phyloP scores from a whole-genome alignment of 768 basidiomycete genomes.

The Boletus rufocinnamomeus region DNA sequence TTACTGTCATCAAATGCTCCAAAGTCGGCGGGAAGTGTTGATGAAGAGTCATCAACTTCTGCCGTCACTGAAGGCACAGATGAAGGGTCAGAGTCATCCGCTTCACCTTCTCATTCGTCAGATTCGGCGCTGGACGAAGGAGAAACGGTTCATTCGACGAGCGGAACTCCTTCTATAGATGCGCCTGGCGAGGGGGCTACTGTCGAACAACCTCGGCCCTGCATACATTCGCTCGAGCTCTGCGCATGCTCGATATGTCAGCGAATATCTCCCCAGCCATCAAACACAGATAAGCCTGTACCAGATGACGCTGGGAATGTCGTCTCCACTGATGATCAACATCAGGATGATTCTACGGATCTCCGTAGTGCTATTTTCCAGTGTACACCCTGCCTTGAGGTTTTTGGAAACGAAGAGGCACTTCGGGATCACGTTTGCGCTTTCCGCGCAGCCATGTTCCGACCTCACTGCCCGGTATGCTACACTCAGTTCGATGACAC shows the following conservation, averaged over 20 bases:
- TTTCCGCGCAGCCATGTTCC: slow-evolving; percentile 8
- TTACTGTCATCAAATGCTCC: neutral
- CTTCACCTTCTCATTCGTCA: slow-evolving; percentile 6
- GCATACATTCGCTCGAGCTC: neutral
- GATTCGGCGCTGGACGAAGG: slow-evolving; percentile 4
- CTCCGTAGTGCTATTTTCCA: neutral
- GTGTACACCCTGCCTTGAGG: slow-evolving; percentile 19
- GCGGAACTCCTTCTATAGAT: neutral
- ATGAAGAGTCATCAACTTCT: neutral
- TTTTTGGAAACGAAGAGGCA: slow-evolving; percentile 16
- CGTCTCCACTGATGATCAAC: neutral
- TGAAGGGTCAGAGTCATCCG: neutral
- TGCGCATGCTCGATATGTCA: slow-evolving; percentile 13
- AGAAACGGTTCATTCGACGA: slow-evolving; percentile 13
- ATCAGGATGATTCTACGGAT: neutral
- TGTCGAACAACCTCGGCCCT: neutral
- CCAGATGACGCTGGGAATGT: slow-evolving; percentile 1
- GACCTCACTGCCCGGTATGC: slow-evolving; percentile 25
- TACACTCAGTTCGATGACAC: slow-evolving; percentile 27
- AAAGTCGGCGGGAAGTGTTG: neutral
- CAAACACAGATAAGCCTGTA: neutral
- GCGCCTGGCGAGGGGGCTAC: neutral
- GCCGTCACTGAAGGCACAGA: neutral
- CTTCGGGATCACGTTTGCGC: slow-evolving; percentile 20
- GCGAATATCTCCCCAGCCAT: neutral